These are phyloP conservation scores for Wickerhamomyces bovis DNA, from an alignment of 805 yeast genomes.

Conservation along the genomic window DNA sequence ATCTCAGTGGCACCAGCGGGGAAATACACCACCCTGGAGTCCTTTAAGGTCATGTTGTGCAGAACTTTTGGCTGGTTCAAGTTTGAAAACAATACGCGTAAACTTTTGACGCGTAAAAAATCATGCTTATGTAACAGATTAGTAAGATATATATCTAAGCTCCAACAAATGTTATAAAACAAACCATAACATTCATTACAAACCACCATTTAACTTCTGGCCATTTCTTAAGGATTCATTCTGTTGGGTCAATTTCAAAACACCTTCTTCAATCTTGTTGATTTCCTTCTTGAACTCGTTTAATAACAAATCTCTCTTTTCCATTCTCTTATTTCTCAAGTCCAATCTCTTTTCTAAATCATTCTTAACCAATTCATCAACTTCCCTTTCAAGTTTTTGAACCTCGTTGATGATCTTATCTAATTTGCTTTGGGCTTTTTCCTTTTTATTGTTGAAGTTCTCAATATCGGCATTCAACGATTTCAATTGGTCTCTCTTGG, in stretches of 20 bases:
- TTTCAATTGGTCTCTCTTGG: slow-evolving; percentile 18
- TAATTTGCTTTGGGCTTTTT: slow-evolving; percentile 27
- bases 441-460: slow-evolving; percentile 27
- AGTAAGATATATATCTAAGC: no score
- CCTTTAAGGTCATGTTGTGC: slow-evolving; percentile 8
- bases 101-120: background rate
- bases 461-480: slow-evolving; percentile 26
- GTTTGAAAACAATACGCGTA: background rate
- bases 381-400: slow-evolving; percentile 9
- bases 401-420: slow-evolving; percentile 23
- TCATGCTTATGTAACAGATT: no score
- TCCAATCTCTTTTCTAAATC: slow-evolving; percentile 13
- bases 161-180: no score
- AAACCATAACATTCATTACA: background rate
- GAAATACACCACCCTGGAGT: slow-evolving; percentile 11
- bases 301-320: slow-evolving; percentile 17
- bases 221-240: slow-evolving; percentile 12
- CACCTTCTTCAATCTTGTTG: slow-evolving; percentile 15
- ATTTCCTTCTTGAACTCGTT: slow-evolving; percentile 24
- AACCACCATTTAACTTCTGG: background rate
- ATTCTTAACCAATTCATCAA: slow-evolving; percentile 8
- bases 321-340: slow-evolving; percentile 16
- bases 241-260: slow-evolving; percentile 13
- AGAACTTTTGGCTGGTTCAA: no score
- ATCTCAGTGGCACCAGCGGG: slow-evolving; percentile 4